These are phyloP conservation scores for Tuber melanosporum DNA, from an alignment of 495 filamentous ascomycete genomes.

Conservation along the genomic window DNA sequence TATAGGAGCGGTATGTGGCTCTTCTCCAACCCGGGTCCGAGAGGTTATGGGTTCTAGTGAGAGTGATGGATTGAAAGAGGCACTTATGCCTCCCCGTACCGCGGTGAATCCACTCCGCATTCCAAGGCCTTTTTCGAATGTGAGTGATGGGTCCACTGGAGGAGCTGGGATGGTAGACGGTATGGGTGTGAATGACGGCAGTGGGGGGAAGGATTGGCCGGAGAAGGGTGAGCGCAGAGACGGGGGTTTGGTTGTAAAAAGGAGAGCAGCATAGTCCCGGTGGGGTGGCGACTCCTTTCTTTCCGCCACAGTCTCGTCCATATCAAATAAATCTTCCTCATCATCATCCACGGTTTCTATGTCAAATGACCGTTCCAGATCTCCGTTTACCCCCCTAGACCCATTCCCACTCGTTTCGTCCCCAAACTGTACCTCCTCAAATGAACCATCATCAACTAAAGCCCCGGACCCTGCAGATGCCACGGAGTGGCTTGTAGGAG, in stretches of 20 bases:
- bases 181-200: constrained; percentile 27
- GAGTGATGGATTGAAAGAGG: constrained; percentile 20
- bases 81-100: constrained; percentile 6
- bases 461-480: background rate
- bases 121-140: constrained; percentile 36
- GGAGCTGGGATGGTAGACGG: constrained; percentile 17
- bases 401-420: background rate
- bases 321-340: constrained; percentile 39
- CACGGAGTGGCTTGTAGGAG: constrained; percentile 5
- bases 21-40: constrained; percentile 14
- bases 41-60: constrained; percentile 19
- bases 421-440: background rate
- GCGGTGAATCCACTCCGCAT: constrained; percentile 28
- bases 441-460: background rate
- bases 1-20: constrained; percentile 11
- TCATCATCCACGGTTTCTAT: constrained; percentile 26
- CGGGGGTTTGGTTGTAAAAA: constrained; percentile 20
- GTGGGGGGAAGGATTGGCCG: constrained; percentile 28
- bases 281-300: constrained; percentile 26
- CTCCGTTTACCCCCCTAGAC: background rate
- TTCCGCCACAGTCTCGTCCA: constrained; percentile 40
- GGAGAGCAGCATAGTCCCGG: constrained; percentile 35
- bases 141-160: constrained; percentile 28
- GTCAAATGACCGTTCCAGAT: background rate
- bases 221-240: constrained; percentile 25